Percentiles rank a stretch among this genome's conserved stretches.
Conservation (phyloP, 2,329 filamentous ascomycete genomes). For the Parastagonospora avenae region DNA sequence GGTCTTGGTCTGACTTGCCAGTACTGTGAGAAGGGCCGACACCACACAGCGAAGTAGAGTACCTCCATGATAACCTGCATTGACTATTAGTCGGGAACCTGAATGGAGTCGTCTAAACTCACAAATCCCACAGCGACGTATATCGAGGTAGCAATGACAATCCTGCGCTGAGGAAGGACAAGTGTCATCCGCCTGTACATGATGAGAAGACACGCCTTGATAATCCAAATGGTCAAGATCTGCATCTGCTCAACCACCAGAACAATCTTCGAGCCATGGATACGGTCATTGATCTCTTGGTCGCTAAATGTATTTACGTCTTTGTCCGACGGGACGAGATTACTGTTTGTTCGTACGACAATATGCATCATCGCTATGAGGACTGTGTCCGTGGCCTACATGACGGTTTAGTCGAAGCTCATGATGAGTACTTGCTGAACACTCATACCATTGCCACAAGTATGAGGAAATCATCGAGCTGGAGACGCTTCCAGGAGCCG, state of each 20-base stretch:
- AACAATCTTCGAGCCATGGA: slow-evolving; percentile 61
- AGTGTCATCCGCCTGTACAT: slow-evolving; percentile 59
- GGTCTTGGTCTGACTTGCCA: slow-evolving; percentile 55
- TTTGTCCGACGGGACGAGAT: slow-evolving; percentile 42
- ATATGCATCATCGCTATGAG: slow-evolving; percentile 41
- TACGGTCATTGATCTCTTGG: slow-evolving; percentile 48
- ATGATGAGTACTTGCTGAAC: neutral
- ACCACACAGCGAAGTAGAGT: slow-evolving; percentile 61
- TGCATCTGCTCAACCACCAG: slow-evolving; percentile 61
- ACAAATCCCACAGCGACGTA: slow-evolving; percentile 56
- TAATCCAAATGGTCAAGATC: slow-evolving; percentile 56
- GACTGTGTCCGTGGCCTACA: slow-evolving; percentile 39
- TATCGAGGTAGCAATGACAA: slow-evolving; percentile 50
- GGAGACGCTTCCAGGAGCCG: slow-evolving; percentile 39
- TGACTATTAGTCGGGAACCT: neutral
- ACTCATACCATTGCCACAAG: slow-evolving; percentile 40
- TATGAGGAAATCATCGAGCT: slow-evolving; percentile 45
- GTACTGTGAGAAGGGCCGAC: slow-evolving; percentile 58
- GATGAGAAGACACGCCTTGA: slow-evolving; percentile 60
- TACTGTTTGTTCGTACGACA: slow-evolving; percentile 39
- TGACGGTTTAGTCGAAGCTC: slow-evolving; percentile 5
- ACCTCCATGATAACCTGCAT: slow-evolving; percentile 51
- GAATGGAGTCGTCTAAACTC: neutral
- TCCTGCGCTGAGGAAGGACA: slow-evolving; percentile 34
- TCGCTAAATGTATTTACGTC: slow-evolving; percentile 39